Evolutionary conservation across 2,329 filamentous ascomycete species (phyloP).

Genomic region (Neofusicoccum ribis): DNA sequence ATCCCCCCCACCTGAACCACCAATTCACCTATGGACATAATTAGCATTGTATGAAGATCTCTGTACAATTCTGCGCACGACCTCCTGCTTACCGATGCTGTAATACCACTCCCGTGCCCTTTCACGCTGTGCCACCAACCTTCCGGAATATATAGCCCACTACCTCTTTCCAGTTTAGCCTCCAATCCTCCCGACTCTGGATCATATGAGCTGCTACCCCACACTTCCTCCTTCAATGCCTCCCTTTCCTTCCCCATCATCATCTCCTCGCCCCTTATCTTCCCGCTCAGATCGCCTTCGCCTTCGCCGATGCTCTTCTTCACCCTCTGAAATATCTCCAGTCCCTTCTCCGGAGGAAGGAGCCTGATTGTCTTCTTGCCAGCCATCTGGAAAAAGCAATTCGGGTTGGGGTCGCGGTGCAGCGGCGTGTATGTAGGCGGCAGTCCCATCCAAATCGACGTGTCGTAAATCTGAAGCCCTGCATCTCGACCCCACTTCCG

Average conservation of each 20-base stretch:
- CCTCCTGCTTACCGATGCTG: conserved; percentile 53
- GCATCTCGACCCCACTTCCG: conserved; percentile 60
- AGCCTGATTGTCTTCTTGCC: conserved; percentile 73
- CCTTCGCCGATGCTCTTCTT: conserved; percentile 23
- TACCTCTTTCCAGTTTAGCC: conserved; percentile 60
- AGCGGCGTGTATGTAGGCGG: conserved; percentile 87
- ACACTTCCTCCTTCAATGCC: conserved; percentile 68
- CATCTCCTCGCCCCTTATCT: conserved; percentile 80
- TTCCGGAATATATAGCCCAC: conserved; percentile 75
- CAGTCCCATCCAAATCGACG: conserved; percentile 84
- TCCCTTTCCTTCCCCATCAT: conserved; percentile 76
- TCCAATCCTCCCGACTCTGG: conserved; percentile 29
- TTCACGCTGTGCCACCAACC: conserved; percentile 88
- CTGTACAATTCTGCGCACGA: background rate
- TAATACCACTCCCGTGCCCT: conserved; percentile 59
- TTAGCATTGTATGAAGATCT: conserved; percentile 25
- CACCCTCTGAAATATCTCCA: conserved; percentile 60
- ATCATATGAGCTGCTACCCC: conserved; percentile 50
- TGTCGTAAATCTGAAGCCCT: conserved; percentile 70
- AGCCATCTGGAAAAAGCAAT: conserved; percentile 82
- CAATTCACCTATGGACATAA: conserved; percentile 62
- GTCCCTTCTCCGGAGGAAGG: conserved; percentile 63
- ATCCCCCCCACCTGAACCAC: conserved; percentile 67
- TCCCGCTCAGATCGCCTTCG: conserved; percentile 34
- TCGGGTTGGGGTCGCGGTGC: conserved; percentile 92